Base-by-base conservation (phyloP, 208 protist species). In the Wallacemonas sp. region DNA sequence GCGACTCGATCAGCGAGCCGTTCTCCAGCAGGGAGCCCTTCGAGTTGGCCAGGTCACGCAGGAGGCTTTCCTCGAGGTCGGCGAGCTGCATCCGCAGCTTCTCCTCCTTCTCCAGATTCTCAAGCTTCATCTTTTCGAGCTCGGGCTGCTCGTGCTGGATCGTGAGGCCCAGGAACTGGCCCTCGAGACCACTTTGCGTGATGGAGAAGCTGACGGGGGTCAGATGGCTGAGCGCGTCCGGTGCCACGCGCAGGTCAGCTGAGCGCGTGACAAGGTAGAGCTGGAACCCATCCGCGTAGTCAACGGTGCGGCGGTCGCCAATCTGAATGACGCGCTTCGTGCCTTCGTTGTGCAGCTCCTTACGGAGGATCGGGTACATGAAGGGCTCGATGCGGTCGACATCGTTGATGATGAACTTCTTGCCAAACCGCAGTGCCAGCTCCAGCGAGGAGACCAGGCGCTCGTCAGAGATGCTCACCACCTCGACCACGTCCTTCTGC, bases 381-480 rank as follows among this genome's bases (percentile, higher is more conserved):
- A 99, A 93, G 14, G 97, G 89, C 63, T 99, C 98, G 16, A 99
- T 85, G n/a, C 64, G 55, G 74, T 99, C 97, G 21, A 98, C 96
- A 70, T 99, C 97, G 6, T 88, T 87, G 55, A 99, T 80, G 68
- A 99, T 86, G 48, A 99, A 91, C 70, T 97, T 98, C 68, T 99
- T 99, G 52, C 98, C 98, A 76, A 99, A 99, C 23, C 98, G 88
- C 24, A 99, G 90, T 38, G 97, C 93, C 11, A 99, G 81, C 86
- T 99, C 98, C 8, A 99, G 78, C n/a, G 87, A 83, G 2, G 83
- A 98, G 6, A 95, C 74, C 46, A 99, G 98, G 6, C 94, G 91
- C 19, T 94, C 78, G 54, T 99, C 97, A 27, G 97, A 90, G 26
- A 95, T 72, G 66, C 83, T 96, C 44, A 91, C 91, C 26, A 92